A percentile compares a stretch with the other conserved stretches of the same genome.
Conservation (phyloP, 2,329 filamentous ascomycete species). For the Colletotrichum orchidophilum region DNA sequence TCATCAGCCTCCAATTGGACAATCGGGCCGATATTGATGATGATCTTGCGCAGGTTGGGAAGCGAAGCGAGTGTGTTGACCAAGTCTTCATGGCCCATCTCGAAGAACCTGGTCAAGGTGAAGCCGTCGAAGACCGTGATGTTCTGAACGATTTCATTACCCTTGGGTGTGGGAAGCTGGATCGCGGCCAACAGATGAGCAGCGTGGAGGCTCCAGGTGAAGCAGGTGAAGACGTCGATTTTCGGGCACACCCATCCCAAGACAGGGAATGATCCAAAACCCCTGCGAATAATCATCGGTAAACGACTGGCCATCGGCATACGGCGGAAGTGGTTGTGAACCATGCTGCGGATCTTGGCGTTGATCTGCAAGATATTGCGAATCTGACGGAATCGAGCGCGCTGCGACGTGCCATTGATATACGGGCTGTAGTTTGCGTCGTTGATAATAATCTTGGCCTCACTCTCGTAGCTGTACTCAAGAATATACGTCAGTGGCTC, state of each 20-base stretch:
- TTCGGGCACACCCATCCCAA: background rate
- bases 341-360: background rate
- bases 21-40: background rate
- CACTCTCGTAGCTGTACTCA: background rate
- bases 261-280: background rate
- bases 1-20: background rate
- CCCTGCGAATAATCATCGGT: background rate
- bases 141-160: background rate
- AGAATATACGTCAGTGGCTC: background rate
- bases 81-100: background rate
- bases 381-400: background rate
- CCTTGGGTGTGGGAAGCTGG: background rate
- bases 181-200: background rate
- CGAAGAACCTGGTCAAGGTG: background rate
- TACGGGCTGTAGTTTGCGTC: no score
- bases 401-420: no score
- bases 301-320: background rate
- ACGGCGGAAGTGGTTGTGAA: background rate
- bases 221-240: background rate
- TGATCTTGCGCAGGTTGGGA: background rate
- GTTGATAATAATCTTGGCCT: background rate
- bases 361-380: background rate
- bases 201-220: no score
- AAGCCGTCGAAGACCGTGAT: background rate
- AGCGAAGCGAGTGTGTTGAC: background rate